Conservation (phyloP, 2,329 filamentous ascomycete genomes). For the Penicillium olsonii region DNA sequence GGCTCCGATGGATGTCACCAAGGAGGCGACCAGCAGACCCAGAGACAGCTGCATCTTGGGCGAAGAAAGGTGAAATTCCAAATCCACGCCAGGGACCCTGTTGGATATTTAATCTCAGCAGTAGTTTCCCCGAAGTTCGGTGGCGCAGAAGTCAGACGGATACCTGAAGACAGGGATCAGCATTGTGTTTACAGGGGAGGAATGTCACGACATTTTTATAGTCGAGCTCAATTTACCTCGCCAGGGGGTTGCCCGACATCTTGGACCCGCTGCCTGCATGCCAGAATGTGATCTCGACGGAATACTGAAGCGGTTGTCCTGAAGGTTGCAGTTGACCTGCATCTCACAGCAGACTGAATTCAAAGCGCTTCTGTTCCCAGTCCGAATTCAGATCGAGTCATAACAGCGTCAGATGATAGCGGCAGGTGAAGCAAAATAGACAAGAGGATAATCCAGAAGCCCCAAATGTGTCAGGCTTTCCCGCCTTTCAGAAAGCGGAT, state of each 20-base stretch:
- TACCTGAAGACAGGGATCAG: conserved; percentile 17
- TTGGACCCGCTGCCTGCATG: conserved; percentile 25
- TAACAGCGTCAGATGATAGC: conserved; percentile 1
- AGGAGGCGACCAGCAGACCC: conserved; percentile 24
- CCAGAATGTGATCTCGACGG: conserved; percentile 20
- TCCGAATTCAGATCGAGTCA: conserved; percentile 10
- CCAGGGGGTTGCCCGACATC: conserved; percentile 13
- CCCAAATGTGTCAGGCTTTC: no score
- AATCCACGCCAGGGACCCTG: conserved; percentile 17
- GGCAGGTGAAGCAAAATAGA: no score
- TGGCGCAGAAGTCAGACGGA: conserved; percentile 6
- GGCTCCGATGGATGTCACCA: conserved; percentile 27
- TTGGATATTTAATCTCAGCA: conserved; percentile 19
- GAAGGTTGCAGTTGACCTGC: conserved; percentile 22
- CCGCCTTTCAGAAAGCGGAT: no score
- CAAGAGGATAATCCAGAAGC: no score
- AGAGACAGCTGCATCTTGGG: conserved; percentile 32
- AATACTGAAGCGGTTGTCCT: conserved; percentile 15
- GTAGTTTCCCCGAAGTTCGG: conserved; percentile 4
- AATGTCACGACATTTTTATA: conserved; percentile 34
- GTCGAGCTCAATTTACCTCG: conserved; percentile 22
- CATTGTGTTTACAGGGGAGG: conserved; percentile 28
- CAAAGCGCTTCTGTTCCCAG: conserved; percentile 19
- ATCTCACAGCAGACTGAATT: conserved; percentile 7
- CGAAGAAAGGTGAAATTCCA: conserved; percentile 15